phyloP scores from a whole-genome alignment of 305 asterid genomes.

The Fraxinus sp. region DNA sequence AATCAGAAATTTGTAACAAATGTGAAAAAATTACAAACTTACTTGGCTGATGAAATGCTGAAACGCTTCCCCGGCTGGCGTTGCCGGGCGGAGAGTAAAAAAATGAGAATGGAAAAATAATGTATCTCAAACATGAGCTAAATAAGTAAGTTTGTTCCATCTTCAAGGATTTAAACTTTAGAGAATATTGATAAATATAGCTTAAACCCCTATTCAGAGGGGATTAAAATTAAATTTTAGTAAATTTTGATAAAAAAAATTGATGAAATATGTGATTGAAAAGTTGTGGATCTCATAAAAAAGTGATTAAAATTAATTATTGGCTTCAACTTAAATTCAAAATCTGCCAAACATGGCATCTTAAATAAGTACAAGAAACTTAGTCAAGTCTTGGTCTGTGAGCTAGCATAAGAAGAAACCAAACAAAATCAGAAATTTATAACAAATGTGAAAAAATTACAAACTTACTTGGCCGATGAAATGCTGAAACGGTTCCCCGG shows the following conservation, averaged over 20 bases:
- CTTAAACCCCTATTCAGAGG: too few species aligned
- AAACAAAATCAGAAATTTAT: neutral
- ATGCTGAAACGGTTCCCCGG: conserved; percentile 37
- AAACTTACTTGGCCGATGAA: conserved; percentile 41
- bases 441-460: neutral
- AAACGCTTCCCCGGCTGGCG: conserved; percentile 39
- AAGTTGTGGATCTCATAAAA: too few species aligned
- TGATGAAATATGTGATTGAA: too few species aligned
- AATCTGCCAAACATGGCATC: too few species aligned
- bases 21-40: conserved; percentile 10
- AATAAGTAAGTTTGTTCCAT: too few species aligned
- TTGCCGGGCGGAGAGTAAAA: conserved; percentile 40
- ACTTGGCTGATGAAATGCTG: conserved; percentile 43
- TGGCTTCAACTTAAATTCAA: too few species aligned
- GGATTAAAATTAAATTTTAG: too few species aligned
- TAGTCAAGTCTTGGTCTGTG: neutral
- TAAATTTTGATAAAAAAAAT: too few species aligned
- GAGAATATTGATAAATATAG: too few species aligned
- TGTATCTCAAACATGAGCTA: too few species aligned
- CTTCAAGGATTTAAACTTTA: neutral
- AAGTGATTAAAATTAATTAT: too few species aligned
- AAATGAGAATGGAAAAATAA: too few species aligned
- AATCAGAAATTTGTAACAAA: neutral
- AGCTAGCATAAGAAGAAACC: neutral
- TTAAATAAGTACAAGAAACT: neutral